Evolutionary conservation across 192 early-diverging fungal species (phyloP).

Genomic region (Piromyces finnis): DNA sequence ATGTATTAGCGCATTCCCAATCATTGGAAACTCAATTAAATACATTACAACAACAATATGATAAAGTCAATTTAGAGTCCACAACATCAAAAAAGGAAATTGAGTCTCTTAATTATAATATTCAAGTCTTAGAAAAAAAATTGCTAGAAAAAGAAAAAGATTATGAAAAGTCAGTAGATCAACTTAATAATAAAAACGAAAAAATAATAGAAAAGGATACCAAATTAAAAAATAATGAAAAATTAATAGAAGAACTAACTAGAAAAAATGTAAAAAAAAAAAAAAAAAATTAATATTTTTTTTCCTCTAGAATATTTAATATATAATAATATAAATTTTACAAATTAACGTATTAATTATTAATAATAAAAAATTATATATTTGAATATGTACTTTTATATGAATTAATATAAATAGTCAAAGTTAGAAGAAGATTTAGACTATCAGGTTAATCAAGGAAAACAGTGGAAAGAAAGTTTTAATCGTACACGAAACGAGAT

Average conservation of each 20-base stretch:
- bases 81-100: neutral
- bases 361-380: too few species aligned
- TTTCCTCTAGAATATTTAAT: too few species aligned
- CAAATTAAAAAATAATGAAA: neutral
- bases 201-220: neutral
- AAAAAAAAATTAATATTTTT: too few species aligned
- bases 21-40: neutral
- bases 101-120: neutral
- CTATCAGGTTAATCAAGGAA: neutral
- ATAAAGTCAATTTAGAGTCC: neutral
- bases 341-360: too few species aligned
- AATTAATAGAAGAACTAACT: neutral
- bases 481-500: neutral
- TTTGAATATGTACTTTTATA: too few species aligned
- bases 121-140: neutral
- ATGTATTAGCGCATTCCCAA: neutral
- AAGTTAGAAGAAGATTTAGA: neutral
- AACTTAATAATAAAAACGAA: neutral
- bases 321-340: too few species aligned
- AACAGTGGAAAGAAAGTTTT: neutral
- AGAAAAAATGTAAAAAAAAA: neutral
- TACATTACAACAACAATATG: neutral
- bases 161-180: neutral
- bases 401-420: neutral
- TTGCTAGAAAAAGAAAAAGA: neutral